A percentile compares a stretch with the other conserved stretches of the same genome.
Conservation (phyloP, 2,329 filamentous ascomycete species). For the Xylaria sp. region DNA sequence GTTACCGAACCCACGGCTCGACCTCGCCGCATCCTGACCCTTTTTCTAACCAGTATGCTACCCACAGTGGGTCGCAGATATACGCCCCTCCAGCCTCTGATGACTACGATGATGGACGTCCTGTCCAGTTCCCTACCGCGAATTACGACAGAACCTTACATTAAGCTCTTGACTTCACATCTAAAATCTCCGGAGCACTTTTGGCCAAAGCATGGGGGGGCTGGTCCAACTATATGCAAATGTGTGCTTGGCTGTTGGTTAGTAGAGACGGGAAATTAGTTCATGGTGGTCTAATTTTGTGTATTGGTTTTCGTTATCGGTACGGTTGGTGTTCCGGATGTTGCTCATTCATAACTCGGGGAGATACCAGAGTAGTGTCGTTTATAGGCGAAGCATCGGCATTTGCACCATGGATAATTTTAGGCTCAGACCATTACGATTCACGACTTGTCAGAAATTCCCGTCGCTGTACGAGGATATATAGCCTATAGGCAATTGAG, state of each 20-base stretch:
- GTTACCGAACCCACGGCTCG: slow-evolving; percentile 56
- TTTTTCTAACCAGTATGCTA: slow-evolving; percentile 47
- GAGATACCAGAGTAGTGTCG: slow-evolving; percentile 43
- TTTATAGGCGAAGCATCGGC: slow-evolving; percentile 37
- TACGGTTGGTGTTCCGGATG: slow-evolving; percentile 39
- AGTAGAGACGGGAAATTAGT: slow-evolving; percentile 25
- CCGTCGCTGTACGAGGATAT: slow-evolving; percentile 24
- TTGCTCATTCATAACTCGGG: slow-evolving; percentile 35
- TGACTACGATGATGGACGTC: slow-evolving; percentile 59
- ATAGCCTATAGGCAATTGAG: slow-evolving; percentile 16
- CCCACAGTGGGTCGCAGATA: slow-evolving; percentile 44
- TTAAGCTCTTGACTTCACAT: slow-evolving; percentile 35
- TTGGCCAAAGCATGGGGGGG: slow-evolving; percentile 11
- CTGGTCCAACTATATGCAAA: slow-evolving; percentile 26
- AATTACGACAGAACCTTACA: slow-evolving; percentile 66
- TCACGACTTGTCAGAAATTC: slow-evolving; percentile 22
- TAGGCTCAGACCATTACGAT: slow-evolving; percentile 23
- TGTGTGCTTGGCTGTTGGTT: slow-evolving; percentile 22
- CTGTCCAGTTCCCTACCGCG: slow-evolving; percentile 66
- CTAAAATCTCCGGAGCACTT: neutral
- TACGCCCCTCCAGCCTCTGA: slow-evolving; percentile 57
- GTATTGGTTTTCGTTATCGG: slow-evolving; percentile 29
- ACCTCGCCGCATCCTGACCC: slow-evolving; percentile 47
- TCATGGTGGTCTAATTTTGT: slow-evolving; percentile 25
- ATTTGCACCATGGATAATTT: slow-evolving; percentile 27